Conservation (phyloP, 1,284 basidiomycete genomes). For the Coniferiporia sulphurascens region DNA sequence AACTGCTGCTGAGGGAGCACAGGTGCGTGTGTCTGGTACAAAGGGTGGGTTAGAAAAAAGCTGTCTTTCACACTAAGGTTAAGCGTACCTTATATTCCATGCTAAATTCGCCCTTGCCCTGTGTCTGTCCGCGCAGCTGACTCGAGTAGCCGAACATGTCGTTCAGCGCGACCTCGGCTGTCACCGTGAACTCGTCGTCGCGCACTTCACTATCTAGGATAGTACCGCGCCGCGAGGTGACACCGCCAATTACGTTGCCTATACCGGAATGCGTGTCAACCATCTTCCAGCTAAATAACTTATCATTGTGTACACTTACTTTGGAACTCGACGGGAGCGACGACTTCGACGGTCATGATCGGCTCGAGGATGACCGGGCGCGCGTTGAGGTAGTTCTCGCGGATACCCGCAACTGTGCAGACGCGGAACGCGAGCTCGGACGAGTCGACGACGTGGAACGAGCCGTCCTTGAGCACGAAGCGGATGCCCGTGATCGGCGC, state of each 20-base stretch:
- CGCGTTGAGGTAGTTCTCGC: slow-evolving; percentile 81
- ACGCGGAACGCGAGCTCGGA: slow-evolving; percentile 95
- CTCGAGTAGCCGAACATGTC: slow-evolving; percentile 99
- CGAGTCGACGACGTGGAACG: slow-evolving; percentile 93
- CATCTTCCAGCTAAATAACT: neutral
- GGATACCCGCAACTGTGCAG: slow-evolving; percentile 88
- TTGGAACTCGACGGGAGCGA: slow-evolving; percentile 96
- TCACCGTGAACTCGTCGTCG: slow-evolving; percentile 94
- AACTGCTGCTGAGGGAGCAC: slow-evolving; percentile 88
- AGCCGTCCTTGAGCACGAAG: slow-evolving; percentile 90
- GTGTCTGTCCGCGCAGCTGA: slow-evolving; percentile 88
- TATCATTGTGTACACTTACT: slow-evolving; percentile 42
- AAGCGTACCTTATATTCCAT: slow-evolving; percentile 88
- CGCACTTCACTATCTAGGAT: slow-evolving; percentile 96
- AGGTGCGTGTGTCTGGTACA: slow-evolving; percentile 64
- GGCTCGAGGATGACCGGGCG: slow-evolving; percentile 89
- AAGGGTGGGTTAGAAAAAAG: slow-evolving; percentile 9
- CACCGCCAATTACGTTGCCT: slow-evolving; percentile 87
- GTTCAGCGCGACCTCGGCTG: slow-evolving; percentile 91
- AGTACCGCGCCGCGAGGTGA: slow-evolving; percentile 92
- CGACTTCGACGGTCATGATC: slow-evolving; percentile 97
- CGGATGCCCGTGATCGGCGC: slow-evolving; percentile 86
- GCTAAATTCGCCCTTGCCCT: slow-evolving; percentile 94
- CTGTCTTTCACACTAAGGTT: neutral
- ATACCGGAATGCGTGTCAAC: slow-evolving; percentile 5